These are phyloP conservation scores for Macaranga tanarius DNA, from an alignment of 441 rosid species.

Conservation along the genomic window DNA sequence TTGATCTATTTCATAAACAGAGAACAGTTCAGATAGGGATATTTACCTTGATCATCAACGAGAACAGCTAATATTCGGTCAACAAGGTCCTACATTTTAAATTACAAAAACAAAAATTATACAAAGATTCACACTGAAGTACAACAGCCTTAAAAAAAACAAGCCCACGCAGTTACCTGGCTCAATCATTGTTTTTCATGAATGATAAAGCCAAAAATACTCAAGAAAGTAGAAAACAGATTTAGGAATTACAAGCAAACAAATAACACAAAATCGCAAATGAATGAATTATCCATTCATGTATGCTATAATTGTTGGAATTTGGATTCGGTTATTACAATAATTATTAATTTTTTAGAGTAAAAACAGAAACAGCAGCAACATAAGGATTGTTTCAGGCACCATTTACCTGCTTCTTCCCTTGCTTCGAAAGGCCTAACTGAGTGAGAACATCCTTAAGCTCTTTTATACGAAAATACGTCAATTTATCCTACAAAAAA, in stretches of 20 bases:
- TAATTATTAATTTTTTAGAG: too few species aligned
- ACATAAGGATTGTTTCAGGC: slow-evolving; percentile 7
- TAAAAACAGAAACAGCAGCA: neutral
- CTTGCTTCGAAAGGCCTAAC: slow-evolving; percentile 92
- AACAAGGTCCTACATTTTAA: slow-evolving; percentile 77
- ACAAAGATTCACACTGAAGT: slow-evolving; percentile 2
- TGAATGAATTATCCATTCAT: too few species aligned
- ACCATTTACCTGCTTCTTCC: slow-evolving; percentile 82
- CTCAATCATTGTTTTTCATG: neutral
- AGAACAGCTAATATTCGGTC: slow-evolving; percentile 71
- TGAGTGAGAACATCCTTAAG: slow-evolving; percentile 88
- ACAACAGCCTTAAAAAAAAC: neutral
- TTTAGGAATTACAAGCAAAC: neutral
- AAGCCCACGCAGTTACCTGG: neutral
- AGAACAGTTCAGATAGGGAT: neutral
- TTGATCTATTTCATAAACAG: neutral
- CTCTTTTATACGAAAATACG: slow-evolving; percentile 89
- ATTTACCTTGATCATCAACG: slow-evolving; percentile 74
- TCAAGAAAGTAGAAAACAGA: too few species aligned
- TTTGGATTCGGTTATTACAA: too few species aligned
- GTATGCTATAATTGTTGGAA: too few species aligned
- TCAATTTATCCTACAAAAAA: slow-evolving; percentile 65
- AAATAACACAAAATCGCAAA: too few species aligned
- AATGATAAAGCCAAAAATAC: neutral
- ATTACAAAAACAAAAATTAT: slow-evolving; percentile 14